Evolutionary conservation across 495 filamentous ascomycete genomes (phyloP), one percentile per base, ranked within the genome.

Genomic region (Penicillium ochrochloron): DNA sequence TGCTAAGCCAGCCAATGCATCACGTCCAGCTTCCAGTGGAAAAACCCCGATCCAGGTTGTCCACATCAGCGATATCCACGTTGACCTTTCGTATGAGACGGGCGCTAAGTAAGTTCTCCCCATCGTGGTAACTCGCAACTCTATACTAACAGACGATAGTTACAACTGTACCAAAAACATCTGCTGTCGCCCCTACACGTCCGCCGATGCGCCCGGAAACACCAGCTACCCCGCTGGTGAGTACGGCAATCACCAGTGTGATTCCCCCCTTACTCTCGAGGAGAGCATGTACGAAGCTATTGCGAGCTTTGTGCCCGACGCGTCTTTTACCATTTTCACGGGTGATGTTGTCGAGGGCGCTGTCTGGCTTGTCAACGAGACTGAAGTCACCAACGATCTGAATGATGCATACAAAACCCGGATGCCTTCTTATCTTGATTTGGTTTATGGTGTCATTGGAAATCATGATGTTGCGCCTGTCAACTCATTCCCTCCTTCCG

Each of bases 381-480:
- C 67, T 14, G 76, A 83, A 48, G 81, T 83, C 57, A 73, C 76
- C 14, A 63, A 70, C 52, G 75, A 76, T 55, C 72, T 85, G 25
- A 75, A 75, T 29, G 74, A 78, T 51, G 76, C 82, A 3, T 85
- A 84, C 58, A 58, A 67, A 0, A 66, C 51, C 1, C 66, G 66
- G 3, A 68, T 75, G 41, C 66, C 67, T 33, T 59, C 51, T 10
- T 71, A 75, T n/a, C 70, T 84, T 27, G 61, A 72, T 33, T 65
- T 71, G 48, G 78, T 86, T 17, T 85, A 81, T 57, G 70, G 78
- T 44, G 82, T 81, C 3, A 72, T 83, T 11, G 83, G 84, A 1
- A 86, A 88, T 64, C 85, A 88, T 56, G 85, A 88, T 52, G 73
- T 75, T 2, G 76, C 75, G 21, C 85, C 85, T 0, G 72, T 81